Conservation (phyloP, 108 stramenopile genomes). For the Discostella pseudostelligera region DNA sequence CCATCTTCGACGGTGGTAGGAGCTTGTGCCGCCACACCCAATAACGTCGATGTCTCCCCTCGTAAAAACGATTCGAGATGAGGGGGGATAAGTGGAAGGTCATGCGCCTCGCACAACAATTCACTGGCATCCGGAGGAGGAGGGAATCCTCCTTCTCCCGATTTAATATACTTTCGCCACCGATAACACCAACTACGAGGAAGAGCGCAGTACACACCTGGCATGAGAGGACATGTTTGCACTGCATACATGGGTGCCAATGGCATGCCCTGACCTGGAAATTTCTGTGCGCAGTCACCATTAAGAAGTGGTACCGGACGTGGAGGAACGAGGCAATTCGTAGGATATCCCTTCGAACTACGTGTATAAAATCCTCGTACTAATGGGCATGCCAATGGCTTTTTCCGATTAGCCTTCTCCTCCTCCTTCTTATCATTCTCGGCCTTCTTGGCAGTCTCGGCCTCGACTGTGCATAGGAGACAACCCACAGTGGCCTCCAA, state of each 20-base stretch:
- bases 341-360: conserved; percentile 59
- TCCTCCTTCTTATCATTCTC: conserved; percentile 57
- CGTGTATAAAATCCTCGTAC: conserved; percentile 77
- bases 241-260: neutral
- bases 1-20: conserved; percentile 2
- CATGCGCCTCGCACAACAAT: conserved; percentile 76
- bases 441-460: conserved; percentile 58
- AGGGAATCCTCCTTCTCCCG: conserved; percentile 71
- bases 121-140: conserved; percentile 71
- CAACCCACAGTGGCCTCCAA: conserved; percentile 63
- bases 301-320: neutral
- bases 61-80: conserved; percentile 72
- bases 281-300: too few relatives aligned
- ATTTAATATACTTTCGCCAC: conserved; percentile 84
- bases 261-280: conserved; percentile 3
- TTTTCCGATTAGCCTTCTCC: conserved; percentile 61
- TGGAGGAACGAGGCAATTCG: conserved; percentile 43
- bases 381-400: conserved; percentile 61
- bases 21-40: conserved; percentile 25
- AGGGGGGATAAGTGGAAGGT: conserved; percentile 73
- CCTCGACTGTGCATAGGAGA: conserved; percentile 70
- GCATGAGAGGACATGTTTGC: conserved; percentile 53
- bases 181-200: conserved; percentile 79
- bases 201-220: conserved; percentile 68
- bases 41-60: conserved; percentile 60